phyloP scores from a whole-genome alignment of 257 asterid species.

The Catharanthus roseus region DNA sequence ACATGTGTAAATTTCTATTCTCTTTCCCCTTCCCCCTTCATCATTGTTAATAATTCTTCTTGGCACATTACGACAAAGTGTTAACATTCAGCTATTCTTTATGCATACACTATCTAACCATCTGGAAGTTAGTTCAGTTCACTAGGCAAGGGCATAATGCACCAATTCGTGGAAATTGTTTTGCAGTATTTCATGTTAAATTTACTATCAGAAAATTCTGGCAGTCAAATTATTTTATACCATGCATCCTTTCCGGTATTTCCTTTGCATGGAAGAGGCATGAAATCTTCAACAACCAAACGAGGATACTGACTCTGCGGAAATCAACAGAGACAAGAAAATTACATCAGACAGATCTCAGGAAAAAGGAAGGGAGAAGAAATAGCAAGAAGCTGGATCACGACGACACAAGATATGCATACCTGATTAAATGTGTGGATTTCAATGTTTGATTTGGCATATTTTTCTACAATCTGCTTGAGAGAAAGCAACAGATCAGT shows the following conservation, averaged over 20 bases:
- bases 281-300: constrained; percentile 78
- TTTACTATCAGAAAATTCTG: neutral
- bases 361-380: neutral
- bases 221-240: constrained; percentile 29
- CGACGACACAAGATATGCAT: neutral
- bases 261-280: constrained; percentile 82
- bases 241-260: constrained; percentile 89
- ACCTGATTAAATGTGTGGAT: constrained; percentile 99
- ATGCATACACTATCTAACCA: neutral
- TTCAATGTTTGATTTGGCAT: constrained; percentile 60
- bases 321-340: constrained; percentile 20
- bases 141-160: neutral
- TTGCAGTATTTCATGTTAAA: neutral
- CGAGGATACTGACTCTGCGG: constrained; percentile 97
- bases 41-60: neutral
- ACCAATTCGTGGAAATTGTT: neutral
- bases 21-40: neutral
- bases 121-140: neutral
- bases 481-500: constrained; percentile 25
- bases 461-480: constrained; percentile 80
- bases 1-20: no score
- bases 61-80: neutral
- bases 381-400: neutral
- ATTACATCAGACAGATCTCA: constrained; percentile 5
- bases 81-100: neutral